Percentiles rank a stretch among this genome's conserved stretches.
Conservation (phyloP, 2,329 filamentous ascomycete genomes). For the Domatiomyces globalis region DNA sequence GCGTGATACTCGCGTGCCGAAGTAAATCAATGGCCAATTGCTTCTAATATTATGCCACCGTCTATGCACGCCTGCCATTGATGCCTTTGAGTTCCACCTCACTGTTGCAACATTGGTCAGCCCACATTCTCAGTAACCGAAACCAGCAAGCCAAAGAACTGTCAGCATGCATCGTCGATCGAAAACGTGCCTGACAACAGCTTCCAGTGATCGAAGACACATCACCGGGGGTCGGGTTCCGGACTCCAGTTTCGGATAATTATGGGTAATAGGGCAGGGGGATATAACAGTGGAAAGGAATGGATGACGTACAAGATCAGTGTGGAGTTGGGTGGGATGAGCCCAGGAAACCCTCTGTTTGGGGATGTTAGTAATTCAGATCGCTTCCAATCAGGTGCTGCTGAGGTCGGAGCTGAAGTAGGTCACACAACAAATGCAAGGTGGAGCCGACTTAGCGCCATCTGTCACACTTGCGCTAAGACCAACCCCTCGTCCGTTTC, state of each 20-base stretch:
- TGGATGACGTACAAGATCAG: constrained; percentile 62
- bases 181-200: constrained; percentile 5
- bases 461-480: neutral
- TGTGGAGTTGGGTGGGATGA: constrained; percentile 60
- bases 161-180: constrained; percentile 4
- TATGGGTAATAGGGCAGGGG: neutral
- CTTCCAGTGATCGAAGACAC: too few species aligned
- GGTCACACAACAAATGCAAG: neutral
- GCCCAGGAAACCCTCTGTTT: constrained; percentile 58
- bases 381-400: neutral
- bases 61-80: constrained; percentile 26
- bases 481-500: neutral
- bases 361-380: neutral
- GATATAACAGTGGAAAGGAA: constrained; percentile 1
- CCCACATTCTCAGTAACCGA: neutral
- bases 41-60: neutral
- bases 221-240: neutral
- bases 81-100: constrained; percentile 56
- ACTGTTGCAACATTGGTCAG: constrained; percentile 27
- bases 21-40: neutral
- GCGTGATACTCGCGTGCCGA: neutral
- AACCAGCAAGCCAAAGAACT: neutral
- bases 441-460: neutral
- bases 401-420: neutral
- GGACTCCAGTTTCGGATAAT: neutral